Percentiles rank a stretch among this genome's conserved stretches.
Evolutionary conservation across 2,329 filamentous ascomycete genomes (phyloP).

Genomic region (Diatrype stigma): DNA sequence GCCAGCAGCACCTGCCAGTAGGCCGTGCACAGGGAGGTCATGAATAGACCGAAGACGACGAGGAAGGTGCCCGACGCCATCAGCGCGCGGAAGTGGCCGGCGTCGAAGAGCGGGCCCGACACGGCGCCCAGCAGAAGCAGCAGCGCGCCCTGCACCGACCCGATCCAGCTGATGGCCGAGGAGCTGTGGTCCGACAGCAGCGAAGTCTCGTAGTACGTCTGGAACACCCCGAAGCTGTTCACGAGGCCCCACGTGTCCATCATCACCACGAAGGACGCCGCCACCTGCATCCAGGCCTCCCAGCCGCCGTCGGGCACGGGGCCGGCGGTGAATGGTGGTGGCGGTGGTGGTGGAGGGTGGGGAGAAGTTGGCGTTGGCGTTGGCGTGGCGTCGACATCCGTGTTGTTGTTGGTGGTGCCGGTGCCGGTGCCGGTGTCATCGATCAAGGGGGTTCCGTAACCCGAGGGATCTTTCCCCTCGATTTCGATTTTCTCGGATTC

Average conservation of each 20-base stretch:
- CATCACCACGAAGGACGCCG: conserved; percentile 33
- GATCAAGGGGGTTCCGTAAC: no score
- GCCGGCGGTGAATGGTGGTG: not conserved
- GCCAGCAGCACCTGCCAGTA: conserved; percentile 31
- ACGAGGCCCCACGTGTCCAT: conserved; percentile 34
- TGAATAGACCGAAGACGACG: conserved; percentile 30
- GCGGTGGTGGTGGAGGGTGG: no score
- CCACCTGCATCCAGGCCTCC: conserved; percentile 36
- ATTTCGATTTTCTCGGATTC: no score
- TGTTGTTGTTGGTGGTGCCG: not conserved
- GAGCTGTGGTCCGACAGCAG: conserved; percentile 10
- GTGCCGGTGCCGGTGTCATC: not conserved
- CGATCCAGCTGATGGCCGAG: conserved; percentile 28
- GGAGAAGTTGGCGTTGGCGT: no score
- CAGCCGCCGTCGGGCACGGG: conserved; percentile 31
- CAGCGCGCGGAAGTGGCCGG: conserved; percentile 26
- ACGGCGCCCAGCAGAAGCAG: conserved; percentile 28
- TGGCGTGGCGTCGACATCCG: not conserved
- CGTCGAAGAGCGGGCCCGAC: conserved; percentile 30
- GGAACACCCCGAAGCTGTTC: conserved; percentile 26
- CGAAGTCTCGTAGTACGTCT: conserved; percentile 22
- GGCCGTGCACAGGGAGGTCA: conserved; percentile 30
- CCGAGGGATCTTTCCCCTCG: no score
- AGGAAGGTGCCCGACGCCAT: conserved; percentile 19
- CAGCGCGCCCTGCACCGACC: conserved; percentile 28